These are phyloP conservation scores for Populus davidiana DNA, from an alignment of 345 rosid genomes.

Conservation along the genomic window DNA sequence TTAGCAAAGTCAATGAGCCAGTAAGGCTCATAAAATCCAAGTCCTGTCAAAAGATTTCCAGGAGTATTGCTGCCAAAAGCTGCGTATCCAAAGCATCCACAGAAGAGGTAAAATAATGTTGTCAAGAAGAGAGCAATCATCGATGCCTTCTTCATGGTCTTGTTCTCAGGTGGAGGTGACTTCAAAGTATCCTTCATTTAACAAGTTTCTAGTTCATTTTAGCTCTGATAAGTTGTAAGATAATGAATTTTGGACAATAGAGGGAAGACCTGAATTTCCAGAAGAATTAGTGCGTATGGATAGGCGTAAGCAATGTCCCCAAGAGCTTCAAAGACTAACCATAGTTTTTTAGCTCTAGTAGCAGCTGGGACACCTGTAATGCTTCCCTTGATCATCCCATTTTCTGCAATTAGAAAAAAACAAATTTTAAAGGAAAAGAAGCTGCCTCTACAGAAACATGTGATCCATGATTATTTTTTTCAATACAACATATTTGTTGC, in stretches of 20 bases:
- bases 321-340: constrained; percentile 21
- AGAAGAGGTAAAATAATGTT: constrained; percentile 15
- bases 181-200: constrained; percentile 41
- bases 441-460: background rate
- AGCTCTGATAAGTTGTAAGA: background rate
- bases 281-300: constrained; percentile 27
- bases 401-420: constrained; percentile 18
- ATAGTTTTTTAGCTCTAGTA: constrained; percentile 18
- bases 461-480: background rate
- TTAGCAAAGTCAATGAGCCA: constrained; percentile 2
- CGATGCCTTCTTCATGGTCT: constrained; percentile 21
- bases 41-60: constrained; percentile 11
- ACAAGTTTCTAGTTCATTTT: background rate
- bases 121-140: background rate
- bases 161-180: constrained; percentile 20
- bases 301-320: constrained; percentile 40
- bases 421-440: background rate
- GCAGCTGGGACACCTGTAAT: constrained; percentile 25
- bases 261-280: constrained; percentile 39
- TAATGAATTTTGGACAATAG: background rate
- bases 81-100: constrained; percentile 19
- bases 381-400: constrained; percentile 34
- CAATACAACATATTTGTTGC: background rate
- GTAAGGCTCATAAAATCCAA: constrained; percentile 9
- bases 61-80: constrained; percentile 5